Percentiles rank a stretch among this genome's conserved stretches.
These are phyloP conservation scores for Pythium aristosporum DNA, from an alignment of 352 stramenopile species.

Conservation along the genomic window DNA sequence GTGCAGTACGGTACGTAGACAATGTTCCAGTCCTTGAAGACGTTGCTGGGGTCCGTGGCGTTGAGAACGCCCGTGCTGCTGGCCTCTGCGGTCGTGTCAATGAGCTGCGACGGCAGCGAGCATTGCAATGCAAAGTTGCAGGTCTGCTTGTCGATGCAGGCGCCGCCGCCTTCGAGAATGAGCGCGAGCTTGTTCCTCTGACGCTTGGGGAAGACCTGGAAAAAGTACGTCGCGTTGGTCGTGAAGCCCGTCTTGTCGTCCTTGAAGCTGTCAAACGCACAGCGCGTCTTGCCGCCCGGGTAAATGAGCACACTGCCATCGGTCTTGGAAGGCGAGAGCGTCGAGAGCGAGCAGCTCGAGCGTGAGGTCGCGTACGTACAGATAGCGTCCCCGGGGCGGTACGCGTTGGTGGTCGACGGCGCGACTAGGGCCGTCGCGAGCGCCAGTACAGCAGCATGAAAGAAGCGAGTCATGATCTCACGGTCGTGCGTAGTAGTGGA, in stretches of 20 bases:
- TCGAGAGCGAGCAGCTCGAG: slow-evolving; percentile 9
- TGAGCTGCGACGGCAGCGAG: slow-evolving; percentile 35
- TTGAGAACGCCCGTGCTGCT: slow-evolving; percentile 48
- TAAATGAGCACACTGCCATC: slow-evolving; percentile 41
- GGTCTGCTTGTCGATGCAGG: slow-evolving; percentile 58
- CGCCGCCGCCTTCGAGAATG: slow-evolving; percentile 63
- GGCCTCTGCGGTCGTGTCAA: slow-evolving; percentile 37
- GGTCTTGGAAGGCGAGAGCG: slow-evolving; percentile 13
- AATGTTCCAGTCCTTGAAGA: slow-evolving; percentile 73
- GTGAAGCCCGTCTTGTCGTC: slow-evolving; percentile 22
- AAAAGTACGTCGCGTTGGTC: slow-evolving; percentile 3
- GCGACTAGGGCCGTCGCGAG: background rate
- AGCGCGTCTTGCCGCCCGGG: slow-evolving; percentile 47
- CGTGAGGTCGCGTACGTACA: slow-evolving; percentile 15
- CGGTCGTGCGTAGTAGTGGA: background rate
- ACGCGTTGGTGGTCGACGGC: background rate
- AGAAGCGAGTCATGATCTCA: background rate
- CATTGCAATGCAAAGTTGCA: slow-evolving; percentile 72
- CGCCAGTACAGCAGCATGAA: background rate
- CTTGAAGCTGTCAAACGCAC: slow-evolving; percentile 43
- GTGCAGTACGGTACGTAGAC: slow-evolving; percentile 71
- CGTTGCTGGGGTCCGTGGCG: slow-evolving; percentile 48
- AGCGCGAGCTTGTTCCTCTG: slow-evolving; percentile 50
- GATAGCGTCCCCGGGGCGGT: slow-evolving; percentile 14
- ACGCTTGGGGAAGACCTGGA: slow-evolving; percentile 4